Base-by-base conservation (phyloP, 1,284 basidiomycete species). In the Phylloboletellus chloephorus region DNA sequence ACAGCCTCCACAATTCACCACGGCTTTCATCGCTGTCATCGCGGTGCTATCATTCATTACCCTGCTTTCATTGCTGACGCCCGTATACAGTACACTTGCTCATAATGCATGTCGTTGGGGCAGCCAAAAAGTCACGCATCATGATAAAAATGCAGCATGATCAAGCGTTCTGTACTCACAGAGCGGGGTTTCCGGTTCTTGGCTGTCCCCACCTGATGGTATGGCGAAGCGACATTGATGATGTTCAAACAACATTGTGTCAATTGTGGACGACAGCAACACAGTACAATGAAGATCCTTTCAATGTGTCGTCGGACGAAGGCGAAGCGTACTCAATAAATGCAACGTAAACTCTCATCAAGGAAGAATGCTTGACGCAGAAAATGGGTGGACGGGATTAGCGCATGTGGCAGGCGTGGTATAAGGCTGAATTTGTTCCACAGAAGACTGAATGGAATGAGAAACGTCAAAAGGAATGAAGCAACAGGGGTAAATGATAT, bases 221-320 rank as follows among this genome's bases (percentile, higher is more conserved):
- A n/a, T n/a, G n/a, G n/a, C n/a, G n/a, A n/a, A n/a, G n/a, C n/a
- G 32, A 39, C 37, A 65, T 62, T 65, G 65, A 54, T 50, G 48
- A 56, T 45, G 54, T 39, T 44, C 61, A 60, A 54, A 58, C 51
- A 63, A 51, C 52, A 61, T 65, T 58, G 30, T 49, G 59, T 44
- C 47, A 39, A 44, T 28, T 47, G 49, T 39, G 48, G 48, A 50
- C 46, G 52, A 63, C 30, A 43, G 23, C 13, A 46, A 53, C 50
- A 46, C 46, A 61, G 38, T 65, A 65, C 63, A 65, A 43, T 46
- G 48, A 59, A 60, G 49, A 47, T 49, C 47, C 49, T 59, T 61
- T 49, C 49, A 49, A 49, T 40, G 36, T 29, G 39, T 31, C 36
- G 37, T 43, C 17, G 17, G 44, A 44, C 43, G 48, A 50, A 48